Percentiles rank a stretch among this genome's conserved stretches.
Evolutionary conservation across 1,284 basidiomycete species (phyloP).

Genomic region (Boletus semigastroideus): DNA sequence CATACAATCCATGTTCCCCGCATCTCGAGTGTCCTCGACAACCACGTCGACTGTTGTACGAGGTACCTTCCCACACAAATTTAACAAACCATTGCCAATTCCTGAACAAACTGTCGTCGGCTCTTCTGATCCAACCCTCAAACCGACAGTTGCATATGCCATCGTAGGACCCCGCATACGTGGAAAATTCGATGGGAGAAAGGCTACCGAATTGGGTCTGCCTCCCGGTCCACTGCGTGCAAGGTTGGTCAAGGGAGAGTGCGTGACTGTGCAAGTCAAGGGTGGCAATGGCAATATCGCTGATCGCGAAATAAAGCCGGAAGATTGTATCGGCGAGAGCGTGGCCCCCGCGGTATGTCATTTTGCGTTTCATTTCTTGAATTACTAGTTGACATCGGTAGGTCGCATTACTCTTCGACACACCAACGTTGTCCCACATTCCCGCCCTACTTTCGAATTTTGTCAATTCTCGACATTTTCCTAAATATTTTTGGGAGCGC

Average conservation of each 20-base stretch:
- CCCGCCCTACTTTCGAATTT: conserved; percentile 55
- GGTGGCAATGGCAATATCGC: conserved; percentile 38
- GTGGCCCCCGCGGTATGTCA: conserved; percentile 48
- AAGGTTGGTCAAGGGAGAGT: conserved; percentile 51
- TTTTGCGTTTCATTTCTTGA: background rate
- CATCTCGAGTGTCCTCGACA: conserved; percentile 19
- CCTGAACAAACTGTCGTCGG: conserved; percentile 24
- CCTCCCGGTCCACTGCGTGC: conserved; percentile 53
- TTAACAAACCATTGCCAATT: conserved; percentile 19
- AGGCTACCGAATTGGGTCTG: conserved; percentile 69
- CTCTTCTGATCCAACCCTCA: conserved; percentile 27
- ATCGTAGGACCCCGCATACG: conserved; percentile 74
- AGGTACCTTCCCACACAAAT: conserved; percentile 15
- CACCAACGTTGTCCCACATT: conserved; percentile 64
- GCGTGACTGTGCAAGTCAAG: conserved; percentile 52
- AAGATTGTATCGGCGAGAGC: conserved; percentile 56
- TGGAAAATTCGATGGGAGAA: conserved; percentile 82
- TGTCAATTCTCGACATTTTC: conserved; percentile 49
- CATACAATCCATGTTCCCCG: conserved; percentile 60
- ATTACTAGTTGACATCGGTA: conserved; percentile 24
- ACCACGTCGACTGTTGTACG: conserved; percentile 10
- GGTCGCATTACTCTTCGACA: conserved; percentile 62
- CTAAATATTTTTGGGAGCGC: conserved; percentile 46
- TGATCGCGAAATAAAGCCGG: conserved; percentile 51
- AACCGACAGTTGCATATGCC: conserved; percentile 63